Percentiles rank a stretch among this genome's conserved stretches.
Evolutionary conservation across 2,329 filamentous ascomycete species (phyloP).

Genomic region (Spiromastix sp.): DNA sequence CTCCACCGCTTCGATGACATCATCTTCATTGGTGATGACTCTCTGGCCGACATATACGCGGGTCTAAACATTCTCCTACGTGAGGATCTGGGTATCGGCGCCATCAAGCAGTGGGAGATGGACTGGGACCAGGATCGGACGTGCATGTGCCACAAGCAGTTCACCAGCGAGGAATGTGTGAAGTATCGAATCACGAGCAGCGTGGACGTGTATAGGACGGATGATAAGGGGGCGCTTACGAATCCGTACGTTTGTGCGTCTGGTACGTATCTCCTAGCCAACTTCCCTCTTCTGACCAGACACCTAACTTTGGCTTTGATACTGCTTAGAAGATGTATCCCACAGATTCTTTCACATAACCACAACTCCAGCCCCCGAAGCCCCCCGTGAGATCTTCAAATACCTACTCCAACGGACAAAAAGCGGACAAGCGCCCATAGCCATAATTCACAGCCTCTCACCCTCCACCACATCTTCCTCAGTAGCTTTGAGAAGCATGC

Average conservation of each 20-base stretch:
- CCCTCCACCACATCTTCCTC: slow-evolving; percentile 20
- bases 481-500: slow-evolving; percentile 24
- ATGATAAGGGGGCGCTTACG: slow-evolving; percentile 5
- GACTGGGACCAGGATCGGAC: slow-evolving; percentile 17
- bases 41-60: slow-evolving; percentile 31
- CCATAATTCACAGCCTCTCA: not conserved
- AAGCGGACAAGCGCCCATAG: not conserved
- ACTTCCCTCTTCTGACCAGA: too few species aligned
- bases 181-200: slow-evolving; percentile 17
- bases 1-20: slow-evolving; percentile 33
- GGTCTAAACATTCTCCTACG: slow-evolving; percentile 36
- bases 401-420: not conserved
- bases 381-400: too few species aligned
- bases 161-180: slow-evolving; percentile 23
- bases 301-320: too few species aligned
- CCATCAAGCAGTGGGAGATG: slow-evolving; percentile 31
- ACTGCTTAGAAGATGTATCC: too few species aligned
- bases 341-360: too few species aligned
- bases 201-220: slow-evolving; percentile 14
- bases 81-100: slow-evolving; percentile 29
- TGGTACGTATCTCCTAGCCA: slow-evolving; percentile 16
- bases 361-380: too few species aligned
- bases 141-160: slow-evolving; percentile 34
- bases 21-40: slow-evolving; percentile 33
- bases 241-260: slow-evolving; percentile 14